Percentiles rank a stretch among this genome's conserved stretches.
Conservation (phyloP, 371 early-diverging fungal genomes). For the Gilbertella persicaria region DNA sequence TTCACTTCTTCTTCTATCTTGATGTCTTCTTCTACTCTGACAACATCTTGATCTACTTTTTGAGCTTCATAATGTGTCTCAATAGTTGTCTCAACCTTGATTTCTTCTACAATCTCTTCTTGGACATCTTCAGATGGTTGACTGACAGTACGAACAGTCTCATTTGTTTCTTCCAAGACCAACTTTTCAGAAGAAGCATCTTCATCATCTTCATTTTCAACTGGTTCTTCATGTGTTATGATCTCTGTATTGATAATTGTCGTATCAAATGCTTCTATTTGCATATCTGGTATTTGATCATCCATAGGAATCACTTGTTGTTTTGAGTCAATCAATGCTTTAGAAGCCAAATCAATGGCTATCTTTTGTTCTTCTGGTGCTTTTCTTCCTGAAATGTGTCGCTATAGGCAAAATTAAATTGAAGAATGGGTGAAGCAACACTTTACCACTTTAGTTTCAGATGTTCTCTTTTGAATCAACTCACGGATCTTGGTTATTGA, state of each 20-base stretch:
- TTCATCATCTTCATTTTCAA: not conserved
- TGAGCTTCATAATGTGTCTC: not conserved
- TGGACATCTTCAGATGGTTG: not conserved
- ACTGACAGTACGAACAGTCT: not conserved
- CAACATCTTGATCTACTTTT: not conserved
- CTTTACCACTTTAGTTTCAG: conserved; percentile 16
- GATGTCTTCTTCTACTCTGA: not conserved
- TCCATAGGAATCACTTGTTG: not conserved
- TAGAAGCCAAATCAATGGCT: conserved; percentile 9
- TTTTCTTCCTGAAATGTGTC: conserved; percentile 10
- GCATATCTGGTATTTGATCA: no score
- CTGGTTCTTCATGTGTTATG: no score
- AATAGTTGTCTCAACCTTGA: not conserved
- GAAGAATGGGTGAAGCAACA: not conserved
- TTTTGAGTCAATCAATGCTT: not conserved
- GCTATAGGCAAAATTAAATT: conserved; percentile 4
- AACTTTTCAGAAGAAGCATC: not conserved
- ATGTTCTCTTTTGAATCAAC: not conserved
- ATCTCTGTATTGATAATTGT: no score
- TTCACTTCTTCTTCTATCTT: not conserved
- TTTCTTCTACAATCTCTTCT: not conserved
- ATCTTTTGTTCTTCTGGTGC: conserved; percentile 12
- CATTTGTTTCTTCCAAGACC: not conserved
- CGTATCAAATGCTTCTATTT: no score
- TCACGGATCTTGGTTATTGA: conserved; percentile 5